Conservation (phyloP, 2,329 filamentous ascomycete genomes). For the Claviceps lovelessii region DNA sequence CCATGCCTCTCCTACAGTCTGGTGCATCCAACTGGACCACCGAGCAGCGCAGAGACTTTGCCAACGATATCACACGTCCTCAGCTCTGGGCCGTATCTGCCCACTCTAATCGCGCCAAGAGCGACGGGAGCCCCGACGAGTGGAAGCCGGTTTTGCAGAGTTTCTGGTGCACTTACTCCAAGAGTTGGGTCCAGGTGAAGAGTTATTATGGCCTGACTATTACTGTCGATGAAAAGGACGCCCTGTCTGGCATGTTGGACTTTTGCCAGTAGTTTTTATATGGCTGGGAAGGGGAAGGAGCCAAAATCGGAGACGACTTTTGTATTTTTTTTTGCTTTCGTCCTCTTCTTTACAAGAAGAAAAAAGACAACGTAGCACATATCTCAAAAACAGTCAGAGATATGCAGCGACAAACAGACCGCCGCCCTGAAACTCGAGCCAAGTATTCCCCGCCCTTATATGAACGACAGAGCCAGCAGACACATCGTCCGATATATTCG, state of each 20-base stretch:
- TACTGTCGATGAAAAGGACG: conserved; percentile 57
- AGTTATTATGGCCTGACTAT: conserved; percentile 53
- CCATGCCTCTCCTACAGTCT: conserved; percentile 29
- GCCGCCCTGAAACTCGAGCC: neutral
- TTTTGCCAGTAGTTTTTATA: conserved; percentile 12
- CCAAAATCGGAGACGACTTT: neutral
- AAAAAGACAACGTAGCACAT: neutral
- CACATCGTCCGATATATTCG: neutral
- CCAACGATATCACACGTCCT: conserved; percentile 62
- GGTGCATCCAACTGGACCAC: conserved; percentile 62
- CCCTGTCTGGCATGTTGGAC: conserved; percentile 34
- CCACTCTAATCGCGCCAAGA: conserved; percentile 58
- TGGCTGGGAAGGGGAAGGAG: too few relatives aligned
- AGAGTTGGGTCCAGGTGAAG: conserved; percentile 69
- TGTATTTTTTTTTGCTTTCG: neutral
- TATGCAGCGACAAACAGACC: neutral
- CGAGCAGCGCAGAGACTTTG: conserved; percentile 49
- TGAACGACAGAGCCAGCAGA: neutral
- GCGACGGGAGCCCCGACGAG: conserved; percentile 57
- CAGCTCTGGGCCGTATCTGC: conserved; percentile 71
- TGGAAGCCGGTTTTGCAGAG: conserved; percentile 59
- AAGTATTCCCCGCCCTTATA: neutral
- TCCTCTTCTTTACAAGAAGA: too few relatives aligned
- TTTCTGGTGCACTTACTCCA: conserved; percentile 68
- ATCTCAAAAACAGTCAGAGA: too few relatives aligned